Conservation (phyloP, 371 early-diverging fungal species). For the Mortierella sp. region DNA sequence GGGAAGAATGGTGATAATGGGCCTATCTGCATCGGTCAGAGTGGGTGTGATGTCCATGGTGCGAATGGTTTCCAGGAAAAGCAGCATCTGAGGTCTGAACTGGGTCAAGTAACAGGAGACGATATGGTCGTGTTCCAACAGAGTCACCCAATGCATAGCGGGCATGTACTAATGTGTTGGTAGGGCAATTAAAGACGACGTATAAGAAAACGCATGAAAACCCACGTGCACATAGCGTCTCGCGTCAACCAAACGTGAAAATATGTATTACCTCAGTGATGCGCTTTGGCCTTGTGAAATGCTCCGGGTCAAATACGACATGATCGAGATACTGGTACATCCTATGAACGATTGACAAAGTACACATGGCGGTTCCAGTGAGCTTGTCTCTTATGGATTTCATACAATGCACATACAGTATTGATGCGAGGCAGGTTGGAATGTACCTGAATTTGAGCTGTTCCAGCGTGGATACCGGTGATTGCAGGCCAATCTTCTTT, state of each 20-base stretch:
- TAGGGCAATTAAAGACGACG: background rate
- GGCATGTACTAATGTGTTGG: conserved; percentile 27
- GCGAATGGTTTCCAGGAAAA: conserved; percentile 27
- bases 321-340: conserved; percentile 33
- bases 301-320: conserved; percentile 21
- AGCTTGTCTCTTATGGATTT: too few species aligned
- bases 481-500: conserved; percentile 19
- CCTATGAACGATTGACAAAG: conserved; percentile 2
- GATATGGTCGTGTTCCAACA: conserved; percentile 24
- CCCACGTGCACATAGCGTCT: background rate
- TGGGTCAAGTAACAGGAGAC: conserved; percentile 22
- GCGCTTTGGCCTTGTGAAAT: conserved; percentile 15
- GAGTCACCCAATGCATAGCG: conserved; percentile 9
- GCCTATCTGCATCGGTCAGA: background rate
- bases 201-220: background rate
- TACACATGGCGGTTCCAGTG: too few species aligned
- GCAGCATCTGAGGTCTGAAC: conserved; percentile 15
- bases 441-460: conserved; percentile 28
- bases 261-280: conserved; percentile 21
- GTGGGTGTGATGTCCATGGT: background rate
- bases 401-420: background rate
- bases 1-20: conserved; percentile 9
- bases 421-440: background rate
- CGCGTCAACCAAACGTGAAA: background rate
- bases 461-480: conserved; percentile 12